phyloP scores from a whole-genome alignment of 179 eudicot species.

The Carnegiea gigantea region DNA sequence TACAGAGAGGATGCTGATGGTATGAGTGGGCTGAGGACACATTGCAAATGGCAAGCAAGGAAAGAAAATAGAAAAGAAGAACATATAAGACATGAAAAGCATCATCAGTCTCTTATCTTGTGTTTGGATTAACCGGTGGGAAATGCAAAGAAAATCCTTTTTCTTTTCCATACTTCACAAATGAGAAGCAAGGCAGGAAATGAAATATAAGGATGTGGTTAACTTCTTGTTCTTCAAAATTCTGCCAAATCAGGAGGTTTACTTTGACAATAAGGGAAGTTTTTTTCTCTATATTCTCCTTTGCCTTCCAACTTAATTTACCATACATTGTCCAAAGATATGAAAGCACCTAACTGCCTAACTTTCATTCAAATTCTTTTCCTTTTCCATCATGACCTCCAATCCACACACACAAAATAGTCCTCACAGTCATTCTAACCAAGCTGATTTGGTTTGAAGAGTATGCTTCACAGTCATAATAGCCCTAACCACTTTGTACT shows the following conservation, averaged over 20 bases:
- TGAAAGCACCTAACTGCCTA: too few relatives aligned
- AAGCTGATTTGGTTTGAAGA: background rate
- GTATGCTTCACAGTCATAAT: background rate
- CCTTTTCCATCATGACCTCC: too few relatives aligned
- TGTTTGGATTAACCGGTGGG: too few relatives aligned
- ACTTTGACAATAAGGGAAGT: background rate
- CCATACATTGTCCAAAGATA: background rate
- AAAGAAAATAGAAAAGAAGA: background rate
- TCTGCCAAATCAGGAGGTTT: background rate
- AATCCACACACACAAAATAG: background rate
- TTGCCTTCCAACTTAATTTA: background rate
- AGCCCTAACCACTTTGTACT: background rate
- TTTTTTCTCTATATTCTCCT: background rate
- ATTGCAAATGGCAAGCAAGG: background rate
- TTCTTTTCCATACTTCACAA: background rate
- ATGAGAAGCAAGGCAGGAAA: background rate
- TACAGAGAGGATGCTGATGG: background rate
- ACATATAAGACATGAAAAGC: too few relatives aligned
- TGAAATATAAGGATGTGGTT: background rate
- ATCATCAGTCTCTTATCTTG: background rate
- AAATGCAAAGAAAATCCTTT: background rate
- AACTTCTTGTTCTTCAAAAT: background rate
- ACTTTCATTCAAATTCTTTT: background rate
- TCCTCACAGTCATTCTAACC: background rate
- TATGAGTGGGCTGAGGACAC: background rate